A percentile compares a stretch with the other conserved stretches of the same genome.
These are phyloP conservation scores for Grifola frondosa DNA, from an alignment of 1,284 basidiomycete species.

Conservation along the genomic window DNA sequence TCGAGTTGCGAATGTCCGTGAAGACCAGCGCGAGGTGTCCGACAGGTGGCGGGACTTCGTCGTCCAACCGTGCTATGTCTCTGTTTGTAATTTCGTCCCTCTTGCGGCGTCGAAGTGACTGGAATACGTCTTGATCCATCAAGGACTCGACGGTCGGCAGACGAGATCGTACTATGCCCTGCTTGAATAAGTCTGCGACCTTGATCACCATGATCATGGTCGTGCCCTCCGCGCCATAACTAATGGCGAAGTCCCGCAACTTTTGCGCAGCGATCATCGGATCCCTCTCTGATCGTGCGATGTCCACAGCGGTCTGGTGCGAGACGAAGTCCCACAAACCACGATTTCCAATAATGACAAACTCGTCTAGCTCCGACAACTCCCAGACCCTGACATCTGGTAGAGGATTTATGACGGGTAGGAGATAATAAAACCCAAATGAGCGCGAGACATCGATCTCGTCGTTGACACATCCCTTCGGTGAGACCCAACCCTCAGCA, in stretches of 20 bases:
- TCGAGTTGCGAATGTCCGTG: slow-evolving; percentile 98
- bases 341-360: slow-evolving; percentile 93
- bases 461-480: slow-evolving; percentile 92
- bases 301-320: slow-evolving; percentile 96
- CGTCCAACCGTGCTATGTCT: slow-evolving; percentile 62
- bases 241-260: slow-evolving; percentile 94
- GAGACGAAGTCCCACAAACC: slow-evolving; percentile 95
- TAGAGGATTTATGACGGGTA: slow-evolving; percentile 89
- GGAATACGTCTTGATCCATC: slow-evolving; percentile 41
- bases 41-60: slow-evolving; percentile 84
- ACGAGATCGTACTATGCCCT: slow-evolving; percentile 39
- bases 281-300: slow-evolving; percentile 86
- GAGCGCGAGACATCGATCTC: slow-evolving; percentile 89
- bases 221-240: slow-evolving; percentile 92
- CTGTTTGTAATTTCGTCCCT: slow-evolving; percentile 54
- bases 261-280: slow-evolving; percentile 99
- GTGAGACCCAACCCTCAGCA: slow-evolving; percentile 95
- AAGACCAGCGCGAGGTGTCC: slow-evolving; percentile 95
- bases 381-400: slow-evolving; percentile 77
- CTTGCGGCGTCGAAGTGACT: slow-evolving; percentile 32
- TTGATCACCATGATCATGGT: slow-evolving; percentile 99
- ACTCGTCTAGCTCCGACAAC: slow-evolving; percentile 88
- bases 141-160: slow-evolving; percentile 46
- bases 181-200: slow-evolving; percentile 76
- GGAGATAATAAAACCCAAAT: slow-evolving; percentile 91